A percentile compares a stretch with the other conserved stretches of the same genome.
Evolutionary conservation across 2,329 filamentous ascomycete species (phyloP).

Genomic region (Grosmannia huntii): DNA sequence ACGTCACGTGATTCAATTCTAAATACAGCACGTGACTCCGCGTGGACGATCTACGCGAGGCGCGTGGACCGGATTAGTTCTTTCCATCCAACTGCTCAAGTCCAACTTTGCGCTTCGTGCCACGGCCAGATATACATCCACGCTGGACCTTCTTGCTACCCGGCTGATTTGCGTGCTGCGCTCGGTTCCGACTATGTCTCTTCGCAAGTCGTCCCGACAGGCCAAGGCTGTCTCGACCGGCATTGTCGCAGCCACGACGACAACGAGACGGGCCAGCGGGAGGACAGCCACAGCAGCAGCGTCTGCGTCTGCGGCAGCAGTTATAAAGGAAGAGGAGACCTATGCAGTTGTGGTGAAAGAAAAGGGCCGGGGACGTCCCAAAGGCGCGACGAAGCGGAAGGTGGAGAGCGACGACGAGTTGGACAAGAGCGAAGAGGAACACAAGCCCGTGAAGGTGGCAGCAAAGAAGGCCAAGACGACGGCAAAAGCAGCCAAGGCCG

Average conservation of each 20-base stretch:
- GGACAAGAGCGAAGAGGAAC: constrained; percentile 10
- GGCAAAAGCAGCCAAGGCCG: constrained; percentile 16
- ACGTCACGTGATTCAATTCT: too few species aligned
- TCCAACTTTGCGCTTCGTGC: too few species aligned
- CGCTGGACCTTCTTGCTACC: background rate
- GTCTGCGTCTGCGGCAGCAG: background rate
- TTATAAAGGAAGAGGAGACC: background rate
- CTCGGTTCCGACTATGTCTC: constrained; percentile 7
- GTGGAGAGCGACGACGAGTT: constrained; percentile 1
- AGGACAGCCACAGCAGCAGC: background rate
- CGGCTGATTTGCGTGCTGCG: background rate
- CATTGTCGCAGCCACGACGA: constrained; percentile 12
- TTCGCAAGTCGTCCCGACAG: constrained; percentile 7
- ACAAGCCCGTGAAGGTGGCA: constrained; percentile 10
- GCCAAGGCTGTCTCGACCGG: constrained; percentile 7
- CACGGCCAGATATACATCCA: background rate
- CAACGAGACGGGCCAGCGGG: background rate
- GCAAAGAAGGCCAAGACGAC: constrained; percentile 33
- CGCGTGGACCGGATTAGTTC: too few species aligned
- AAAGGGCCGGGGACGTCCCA: background rate
- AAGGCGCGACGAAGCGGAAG: constrained; percentile 7
- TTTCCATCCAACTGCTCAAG: background rate
- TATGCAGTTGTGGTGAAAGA: too few species aligned
- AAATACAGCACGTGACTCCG: background rate
- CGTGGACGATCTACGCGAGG: background rate